phyloP scores from a whole-genome alignment of 352 stramenopile species.

The Phytophthora foliorum region DNA sequence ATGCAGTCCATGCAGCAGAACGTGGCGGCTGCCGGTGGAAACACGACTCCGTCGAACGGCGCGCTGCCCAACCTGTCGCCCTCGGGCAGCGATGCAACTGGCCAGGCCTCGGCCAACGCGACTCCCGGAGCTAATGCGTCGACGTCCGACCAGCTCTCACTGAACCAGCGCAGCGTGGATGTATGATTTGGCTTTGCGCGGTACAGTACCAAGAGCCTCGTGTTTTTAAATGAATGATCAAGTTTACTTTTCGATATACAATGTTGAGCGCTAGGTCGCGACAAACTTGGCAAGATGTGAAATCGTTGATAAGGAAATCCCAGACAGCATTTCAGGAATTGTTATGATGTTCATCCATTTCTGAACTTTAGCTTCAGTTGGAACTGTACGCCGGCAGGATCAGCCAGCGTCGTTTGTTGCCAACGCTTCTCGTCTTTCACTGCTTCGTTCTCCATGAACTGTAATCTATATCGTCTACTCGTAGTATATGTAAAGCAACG shows the following conservation, averaged over 20 bases:
- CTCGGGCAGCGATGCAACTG: constrained; percentile 50
- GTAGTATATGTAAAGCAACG: constrained; percentile 36
- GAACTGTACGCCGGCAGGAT: constrained; percentile 24
- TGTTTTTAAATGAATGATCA: constrained; percentile 46
- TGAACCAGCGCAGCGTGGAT: constrained; percentile 84
- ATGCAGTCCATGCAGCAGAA: constrained; percentile 78
- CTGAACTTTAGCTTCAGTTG: constrained; percentile 38
- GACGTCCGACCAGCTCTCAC: constrained; percentile 69
- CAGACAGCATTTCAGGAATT: neutral
- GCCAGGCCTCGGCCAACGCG: constrained; percentile 33
- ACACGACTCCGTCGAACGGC: constrained; percentile 32
- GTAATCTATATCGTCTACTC: constrained; percentile 43
- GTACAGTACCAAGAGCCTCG: constrained; percentile 23
- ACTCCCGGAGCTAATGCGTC: constrained; percentile 31
- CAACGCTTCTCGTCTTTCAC: constrained; percentile 18
- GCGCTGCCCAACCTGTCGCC: constrained; percentile 53
- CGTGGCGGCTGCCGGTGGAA: constrained; percentile 11
- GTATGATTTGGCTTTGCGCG: constrained; percentile 49
- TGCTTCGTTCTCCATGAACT: constrained; percentile 29
- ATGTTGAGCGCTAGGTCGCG: too few species aligned
- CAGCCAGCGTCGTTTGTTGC: constrained; percentile 25
- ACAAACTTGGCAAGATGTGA: too few species aligned
- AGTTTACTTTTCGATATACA: constrained; percentile 29
- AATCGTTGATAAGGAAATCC: neutral
- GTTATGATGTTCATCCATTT: constrained; percentile 26